Evolutionary conservation across 2,329 filamentous ascomycete genomes (phyloP).

Genomic region (Scytalidium sp.): DNA sequence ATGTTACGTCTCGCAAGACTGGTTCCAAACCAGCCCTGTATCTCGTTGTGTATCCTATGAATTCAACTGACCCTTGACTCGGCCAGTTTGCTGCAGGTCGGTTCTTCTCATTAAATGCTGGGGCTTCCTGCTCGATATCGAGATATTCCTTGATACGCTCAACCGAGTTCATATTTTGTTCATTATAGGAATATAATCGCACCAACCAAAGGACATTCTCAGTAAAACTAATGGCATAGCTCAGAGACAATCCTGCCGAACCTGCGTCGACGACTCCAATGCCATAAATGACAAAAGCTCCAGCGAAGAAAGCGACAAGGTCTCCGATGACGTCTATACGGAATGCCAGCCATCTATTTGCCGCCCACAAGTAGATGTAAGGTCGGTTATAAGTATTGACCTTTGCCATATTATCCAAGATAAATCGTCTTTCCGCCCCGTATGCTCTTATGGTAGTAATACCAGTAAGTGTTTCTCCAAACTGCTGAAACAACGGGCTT

Average conservation of each 20-base stretch:
- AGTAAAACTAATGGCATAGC: constrained; percentile 94
- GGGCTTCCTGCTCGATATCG: constrained; percentile 91
- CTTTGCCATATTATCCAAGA: constrained; percentile 81
- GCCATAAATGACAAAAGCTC: constrained; percentile 83
- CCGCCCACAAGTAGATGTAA: constrained; percentile 94
- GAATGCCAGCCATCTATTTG: constrained; percentile 94
- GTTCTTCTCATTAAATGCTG: constrained; percentile 71
- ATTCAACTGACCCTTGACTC: constrained; percentile 79
- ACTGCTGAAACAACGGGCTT: constrained; percentile 95
- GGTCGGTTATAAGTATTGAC: constrained; percentile 91
- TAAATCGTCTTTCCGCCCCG: constrained; percentile 88
- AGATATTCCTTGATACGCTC: constrained; percentile 97
- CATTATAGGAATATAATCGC: constrained; percentile 87
- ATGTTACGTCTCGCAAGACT: constrained; percentile 78
- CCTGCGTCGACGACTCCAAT: constrained; percentile 84
- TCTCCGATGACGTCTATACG: constrained; percentile 89
- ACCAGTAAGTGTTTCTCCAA: constrained; percentile 90
- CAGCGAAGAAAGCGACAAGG: constrained; percentile 89
- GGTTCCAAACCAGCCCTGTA: constrained; percentile 86
- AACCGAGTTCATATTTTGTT: constrained; percentile 99
- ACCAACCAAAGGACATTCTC: constrained; percentile 98
- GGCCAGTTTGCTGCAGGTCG: constrained; percentile 83
- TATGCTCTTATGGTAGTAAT: constrained; percentile 98
- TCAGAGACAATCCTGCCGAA: constrained; percentile 88
- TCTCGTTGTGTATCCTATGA: constrained; percentile 82